A percentile compares a stretch with the other conserved stretches of the same genome.
These are phyloP conservation scores for Coriolopsis trogii DNA, from an alignment of 1,284 basidiomycete species.

Conservation along the genomic window DNA sequence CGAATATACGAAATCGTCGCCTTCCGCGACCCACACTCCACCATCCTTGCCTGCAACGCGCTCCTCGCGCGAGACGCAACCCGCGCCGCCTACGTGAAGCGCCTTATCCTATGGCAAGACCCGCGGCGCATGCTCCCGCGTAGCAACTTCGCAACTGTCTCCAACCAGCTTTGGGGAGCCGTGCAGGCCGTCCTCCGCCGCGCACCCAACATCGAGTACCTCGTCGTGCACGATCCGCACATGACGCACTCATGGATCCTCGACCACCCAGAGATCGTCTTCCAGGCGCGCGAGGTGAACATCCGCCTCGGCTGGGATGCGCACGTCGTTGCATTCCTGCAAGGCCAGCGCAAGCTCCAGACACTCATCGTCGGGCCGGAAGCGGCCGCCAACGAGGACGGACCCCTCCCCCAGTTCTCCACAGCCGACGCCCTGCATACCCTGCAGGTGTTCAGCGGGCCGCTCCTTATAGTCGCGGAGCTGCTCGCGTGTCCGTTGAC, in stretches of 20 bases:
- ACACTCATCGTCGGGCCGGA: constrained; percentile 14
- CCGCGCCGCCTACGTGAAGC: constrained; percentile 32
- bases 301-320: constrained; percentile 34
- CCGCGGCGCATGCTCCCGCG: constrained; percentile 15
- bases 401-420: constrained; percentile 20
- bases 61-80: constrained; percentile 21
- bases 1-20: constrained; percentile 30
- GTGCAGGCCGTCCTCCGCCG: constrained; percentile 29
- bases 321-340: constrained; percentile 33
- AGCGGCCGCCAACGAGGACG: constrained; percentile 23
- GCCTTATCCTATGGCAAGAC: constrained; percentile 32
- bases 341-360: constrained; percentile 30
- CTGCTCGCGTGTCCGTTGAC: constrained; percentile 32
- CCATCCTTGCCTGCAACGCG: constrained; percentile 25
- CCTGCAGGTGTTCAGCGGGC: constrained; percentile 31
- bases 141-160: constrained; percentile 14
- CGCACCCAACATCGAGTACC: constrained; percentile 30
- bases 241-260: constrained; percentile 32
- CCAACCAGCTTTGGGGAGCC: constrained; percentile 31
- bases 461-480: constrained; percentile 31
- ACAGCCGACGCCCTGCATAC: constrained; percentile 24
- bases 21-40: constrained; percentile 26
- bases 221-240: constrained; percentile 30
- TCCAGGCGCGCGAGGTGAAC: constrained; percentile 32
- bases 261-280: constrained; percentile 24